Evolutionary conservation across 768 basidiomycete species (phyloP).

Genomic region (Pholiota microspora): DNA sequence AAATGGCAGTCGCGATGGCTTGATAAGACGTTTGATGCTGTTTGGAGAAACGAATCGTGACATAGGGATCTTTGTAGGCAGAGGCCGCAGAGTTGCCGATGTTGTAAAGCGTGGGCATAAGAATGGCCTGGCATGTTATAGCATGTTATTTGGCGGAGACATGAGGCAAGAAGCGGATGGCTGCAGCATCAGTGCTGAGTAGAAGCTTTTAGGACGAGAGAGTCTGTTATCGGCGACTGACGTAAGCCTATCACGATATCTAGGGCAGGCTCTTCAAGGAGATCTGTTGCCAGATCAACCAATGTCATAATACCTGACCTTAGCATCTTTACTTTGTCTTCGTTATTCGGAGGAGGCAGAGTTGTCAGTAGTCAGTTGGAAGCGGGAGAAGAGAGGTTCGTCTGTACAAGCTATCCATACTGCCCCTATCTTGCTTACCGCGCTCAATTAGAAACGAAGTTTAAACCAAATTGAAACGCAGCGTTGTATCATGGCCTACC

Average conservation of each 20-base stretch:
- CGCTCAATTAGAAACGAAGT: slow-evolving; percentile 20
- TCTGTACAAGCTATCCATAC: slow-evolving; percentile 7
- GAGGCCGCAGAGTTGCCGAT: neutral
- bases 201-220: slow-evolving; percentile 4
- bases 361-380: slow-evolving; percentile 64
- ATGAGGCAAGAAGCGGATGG: neutral
- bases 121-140: too few species aligned
- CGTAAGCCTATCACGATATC: slow-evolving; percentile 12
- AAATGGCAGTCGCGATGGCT: neutral
- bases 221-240: neutral
- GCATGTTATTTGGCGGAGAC: too few species aligned
- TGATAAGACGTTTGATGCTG: slow-evolving; percentile 12
- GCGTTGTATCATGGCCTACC: slow-evolving; percentile 67
- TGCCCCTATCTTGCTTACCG: slow-evolving; percentile 7
- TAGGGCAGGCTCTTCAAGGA: slow-evolving; percentile 26
- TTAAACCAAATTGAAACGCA: slow-evolving; percentile 27
- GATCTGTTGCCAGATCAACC: slow-evolving; percentile 20
- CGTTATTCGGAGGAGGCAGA: slow-evolving; percentile 64
- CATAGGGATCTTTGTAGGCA: slow-evolving; percentile 2
- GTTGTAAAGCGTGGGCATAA: neutral
- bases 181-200: neutral
- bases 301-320: slow-evolving; percentile 30
- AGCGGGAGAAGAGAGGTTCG: slow-evolving; percentile 73
- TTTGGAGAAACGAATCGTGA: slow-evolving; percentile 12
- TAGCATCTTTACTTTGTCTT: slow-evolving; percentile 48